Evolutionary conservation across 2,329 filamentous ascomycete species (phyloP).

Genomic region (Rutstroemia sp.): DNA sequence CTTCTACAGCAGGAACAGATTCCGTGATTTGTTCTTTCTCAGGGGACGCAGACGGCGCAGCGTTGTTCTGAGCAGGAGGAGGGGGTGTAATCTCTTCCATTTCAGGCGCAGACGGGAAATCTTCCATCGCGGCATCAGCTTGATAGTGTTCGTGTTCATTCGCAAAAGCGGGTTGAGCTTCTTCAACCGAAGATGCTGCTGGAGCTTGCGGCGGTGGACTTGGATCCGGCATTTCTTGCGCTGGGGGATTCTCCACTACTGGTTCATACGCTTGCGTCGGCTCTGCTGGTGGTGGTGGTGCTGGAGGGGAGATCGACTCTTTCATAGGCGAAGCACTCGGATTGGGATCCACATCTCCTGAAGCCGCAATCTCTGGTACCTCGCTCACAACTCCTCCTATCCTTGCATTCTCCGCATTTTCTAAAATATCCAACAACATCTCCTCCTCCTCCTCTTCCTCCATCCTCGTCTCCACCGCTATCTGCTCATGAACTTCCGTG

Average conservation of each 20-base stretch:
- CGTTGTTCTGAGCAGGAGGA: not conserved
- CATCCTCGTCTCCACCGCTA: constrained; percentile 9
- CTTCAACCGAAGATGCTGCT: too few relatives aligned
- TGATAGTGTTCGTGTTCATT: too few relatives aligned
- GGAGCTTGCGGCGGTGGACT: too few relatives aligned
- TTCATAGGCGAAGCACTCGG: too few relatives aligned
- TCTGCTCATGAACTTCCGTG: constrained; percentile 10
- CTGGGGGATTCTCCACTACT: too few relatives aligned
- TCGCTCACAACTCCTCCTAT: constrained; percentile 1
- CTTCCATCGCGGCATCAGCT: too few relatives aligned
- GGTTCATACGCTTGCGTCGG: not conserved
- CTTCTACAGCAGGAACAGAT: not conserved
- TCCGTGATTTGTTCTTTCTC: too few relatives aligned
- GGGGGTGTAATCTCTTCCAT: not conserved
- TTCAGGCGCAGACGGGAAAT: too few relatives aligned
- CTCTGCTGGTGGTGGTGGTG: not conserved
- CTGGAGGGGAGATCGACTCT: not conserved
- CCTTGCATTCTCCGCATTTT: constrained; percentile 14
- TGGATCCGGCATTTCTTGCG: too few relatives aligned
- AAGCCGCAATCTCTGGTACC: not conserved
- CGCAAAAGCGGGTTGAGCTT: too few relatives aligned
- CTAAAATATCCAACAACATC: constrained; percentile 23
- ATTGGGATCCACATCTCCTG: not conserved
- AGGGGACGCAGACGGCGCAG: too few relatives aligned
- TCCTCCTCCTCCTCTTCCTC: constrained; percentile 24